Percentiles rank a stretch among this genome's conserved stretches.
phyloP scores from a whole-genome alignment of 805 yeast genomes.

The Candida tallmaniae region DNA sequence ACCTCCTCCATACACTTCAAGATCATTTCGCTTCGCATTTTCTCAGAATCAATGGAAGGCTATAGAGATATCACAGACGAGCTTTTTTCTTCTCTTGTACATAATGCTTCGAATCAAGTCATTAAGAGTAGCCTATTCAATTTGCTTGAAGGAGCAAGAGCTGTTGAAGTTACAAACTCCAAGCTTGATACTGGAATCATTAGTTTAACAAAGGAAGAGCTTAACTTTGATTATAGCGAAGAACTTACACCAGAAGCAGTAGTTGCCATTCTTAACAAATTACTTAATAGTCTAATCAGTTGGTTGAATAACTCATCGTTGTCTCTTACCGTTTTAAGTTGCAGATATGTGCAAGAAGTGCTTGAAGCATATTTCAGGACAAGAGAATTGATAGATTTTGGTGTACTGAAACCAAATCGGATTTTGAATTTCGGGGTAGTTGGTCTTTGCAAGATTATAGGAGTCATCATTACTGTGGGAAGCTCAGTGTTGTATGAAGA shows the following conservation, averaged over 20 bases:
- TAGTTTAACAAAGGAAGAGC: constrained; percentile 40
- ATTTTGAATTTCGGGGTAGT: constrained; percentile 48
- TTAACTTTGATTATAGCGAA: constrained; percentile 40
- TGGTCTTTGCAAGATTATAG: constrained; percentile 53
- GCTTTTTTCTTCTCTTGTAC: constrained; percentile 38
- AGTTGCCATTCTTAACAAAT: constrained; percentile 47
- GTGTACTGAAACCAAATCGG: constrained; percentile 26
- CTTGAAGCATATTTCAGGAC: constrained; percentile 35
- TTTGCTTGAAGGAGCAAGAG: constrained; percentile 80
- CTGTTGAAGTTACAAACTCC: constrained; percentile 70
- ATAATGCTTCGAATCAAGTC: constrained; percentile 49
- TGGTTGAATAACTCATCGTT: constrained; percentile 79
- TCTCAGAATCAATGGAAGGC: constrained; percentile 10
- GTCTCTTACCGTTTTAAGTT: constrained; percentile 73
- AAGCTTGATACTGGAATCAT: constrained; percentile 76
- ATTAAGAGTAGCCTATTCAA: constrained; percentile 57
- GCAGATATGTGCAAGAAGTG: constrained; percentile 65
- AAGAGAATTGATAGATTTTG: constrained; percentile 18
- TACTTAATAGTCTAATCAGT: constrained; percentile 51
- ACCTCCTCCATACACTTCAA: too few species aligned
- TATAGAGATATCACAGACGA: constrained; percentile 51
- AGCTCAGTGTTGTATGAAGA: constrained; percentile 66
- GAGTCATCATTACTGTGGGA: constrained; percentile 43
- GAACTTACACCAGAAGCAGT: constrained; percentile 39
- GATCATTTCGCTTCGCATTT: too few species aligned